phyloP scores from a whole-genome alignment of 495 filamentous ascomycete species.

The Tuber brumale region DNA sequence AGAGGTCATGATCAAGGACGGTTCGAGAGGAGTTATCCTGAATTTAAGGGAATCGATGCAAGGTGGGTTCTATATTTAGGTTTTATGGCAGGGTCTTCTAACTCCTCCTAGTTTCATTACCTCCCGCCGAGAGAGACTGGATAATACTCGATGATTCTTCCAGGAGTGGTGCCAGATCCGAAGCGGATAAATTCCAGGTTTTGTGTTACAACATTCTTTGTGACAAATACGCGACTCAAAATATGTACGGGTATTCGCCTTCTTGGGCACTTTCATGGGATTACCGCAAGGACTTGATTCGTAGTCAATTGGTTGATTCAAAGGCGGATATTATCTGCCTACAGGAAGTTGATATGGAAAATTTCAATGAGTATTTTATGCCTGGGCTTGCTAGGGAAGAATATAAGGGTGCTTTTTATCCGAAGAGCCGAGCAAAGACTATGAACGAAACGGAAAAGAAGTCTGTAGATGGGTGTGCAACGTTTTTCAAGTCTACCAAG shows the following conservation, averaged over 20 bases:
- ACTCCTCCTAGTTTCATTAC: slow-evolving; percentile 53
- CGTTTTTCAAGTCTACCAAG: slow-evolving; percentile 88
- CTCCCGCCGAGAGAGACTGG: slow-evolving; percentile 68
- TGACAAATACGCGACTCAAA: slow-evolving; percentile 76
- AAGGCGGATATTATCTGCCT: slow-evolving; percentile 85
- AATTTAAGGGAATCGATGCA: slow-evolving; percentile 73
- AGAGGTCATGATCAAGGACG: slow-evolving; percentile 71
- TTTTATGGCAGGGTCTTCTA: slow-evolving; percentile 30
- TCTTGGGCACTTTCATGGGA: slow-evolving; percentile 73
- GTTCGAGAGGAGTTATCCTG: slow-evolving; percentile 75
- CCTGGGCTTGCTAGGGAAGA: slow-evolving; percentile 71
- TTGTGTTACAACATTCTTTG: slow-evolving; percentile 92
- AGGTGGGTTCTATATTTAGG: slow-evolving; percentile 52
- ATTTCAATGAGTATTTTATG: slow-evolving; percentile 81
- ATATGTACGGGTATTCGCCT: slow-evolving; percentile 83
- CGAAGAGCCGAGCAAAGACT: slow-evolving; percentile 76
- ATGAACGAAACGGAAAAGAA: slow-evolving; percentile 84
- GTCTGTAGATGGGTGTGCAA: slow-evolving; percentile 87
- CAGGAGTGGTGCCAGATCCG: slow-evolving; percentile 31
- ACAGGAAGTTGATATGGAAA: slow-evolving; percentile 85
- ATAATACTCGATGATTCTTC: slow-evolving; percentile 55
- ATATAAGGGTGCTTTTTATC: slow-evolving; percentile 90
- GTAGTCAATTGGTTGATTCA: slow-evolving; percentile 66
- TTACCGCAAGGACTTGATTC: slow-evolving; percentile 70
- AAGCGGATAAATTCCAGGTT: slow-evolving; percentile 55